These are phyloP conservation scores for Phellopilus nigrolimitatus DNA, from an alignment of 1,284 basidiomycete species.

Conservation along the genomic window DNA sequence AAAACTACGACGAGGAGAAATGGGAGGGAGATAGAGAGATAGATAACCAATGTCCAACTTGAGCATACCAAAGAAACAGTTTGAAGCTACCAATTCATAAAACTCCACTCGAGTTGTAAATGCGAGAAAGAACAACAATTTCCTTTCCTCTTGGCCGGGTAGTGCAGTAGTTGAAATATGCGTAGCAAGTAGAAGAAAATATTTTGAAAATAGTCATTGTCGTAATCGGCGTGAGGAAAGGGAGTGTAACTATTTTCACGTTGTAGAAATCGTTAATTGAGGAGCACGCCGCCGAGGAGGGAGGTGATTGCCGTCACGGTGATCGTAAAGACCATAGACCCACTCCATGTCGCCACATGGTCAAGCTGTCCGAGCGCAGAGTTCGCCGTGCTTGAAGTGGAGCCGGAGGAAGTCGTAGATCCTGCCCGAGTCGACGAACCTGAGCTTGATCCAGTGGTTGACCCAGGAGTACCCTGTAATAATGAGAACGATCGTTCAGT, in stretches of 20 bases:
- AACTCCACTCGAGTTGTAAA: too few relatives aligned
- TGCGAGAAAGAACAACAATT: too few relatives aligned
- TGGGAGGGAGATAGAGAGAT: too few relatives aligned
- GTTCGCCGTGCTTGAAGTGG: not conserved
- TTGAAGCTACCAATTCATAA: too few relatives aligned
- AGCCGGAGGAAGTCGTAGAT: not conserved
- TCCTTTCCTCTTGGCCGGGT: too few relatives aligned
- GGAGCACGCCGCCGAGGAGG: not conserved
- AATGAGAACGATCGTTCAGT: not conserved
- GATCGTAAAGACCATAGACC: not conserved
- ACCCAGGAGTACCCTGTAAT: not conserved
- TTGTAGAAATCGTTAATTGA: not conserved
- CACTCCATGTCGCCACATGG: not conserved
- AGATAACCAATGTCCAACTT: too few relatives aligned
- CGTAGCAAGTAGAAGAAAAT: not conserved
- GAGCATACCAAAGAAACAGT: too few relatives aligned
- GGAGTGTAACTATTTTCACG: too few relatives aligned
- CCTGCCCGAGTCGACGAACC: conserved; percentile 1
- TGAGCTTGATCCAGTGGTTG: not conserved
- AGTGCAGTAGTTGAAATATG: too few relatives aligned
- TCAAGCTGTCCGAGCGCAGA: not conserved
- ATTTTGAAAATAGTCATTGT: not conserved
- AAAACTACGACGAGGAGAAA: too few relatives aligned
- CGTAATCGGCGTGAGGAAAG: too few relatives aligned
- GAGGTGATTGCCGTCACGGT: not conserved